Base-by-base conservation (phyloP, 2,329 filamentous ascomycete species). In the Venturia carpophila region DNA sequence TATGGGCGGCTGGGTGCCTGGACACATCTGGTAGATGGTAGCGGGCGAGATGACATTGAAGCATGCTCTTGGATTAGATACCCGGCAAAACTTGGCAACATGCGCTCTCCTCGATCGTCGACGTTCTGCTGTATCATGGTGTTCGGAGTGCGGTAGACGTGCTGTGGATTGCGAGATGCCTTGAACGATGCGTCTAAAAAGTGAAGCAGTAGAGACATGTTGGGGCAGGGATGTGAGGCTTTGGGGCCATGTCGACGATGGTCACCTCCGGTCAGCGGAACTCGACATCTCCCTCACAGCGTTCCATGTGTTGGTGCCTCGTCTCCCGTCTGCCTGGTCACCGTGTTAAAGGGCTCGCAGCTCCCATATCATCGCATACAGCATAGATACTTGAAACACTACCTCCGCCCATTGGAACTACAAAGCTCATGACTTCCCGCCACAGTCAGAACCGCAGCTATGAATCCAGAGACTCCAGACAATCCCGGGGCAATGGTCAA, bases 21-120 rank as follows among this genome's bases (percentile, higher is more conserved):
- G 30, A 58, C 19, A 58, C 52, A 58, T 58, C 30, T n/a, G 52
- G 30, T 37, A 58, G 52, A 58, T 34, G 30, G 10, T 3, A n/a
- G 11, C 30, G 27, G 30, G 47, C 47, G 47, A 11, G 47, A 30
- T 52, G 6, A 27, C 21, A 52, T 27, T 52, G 15, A 37, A 37
- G 52, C 30, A 58, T 58, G 30, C 27, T 19, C 52, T 58, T 58
- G 52, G 52, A 58, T 58, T 27, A 58, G 52, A 58, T 58, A 58
- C 52, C 52, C 52, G 19, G 52, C 52, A 58, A 11, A 37, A 37
- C 7, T 52, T n/a, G 37, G 30, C 52, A 39, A 37, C 21, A 37
- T 19, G 52, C 52, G 15, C 52, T 34, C 52, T 58, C 52, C 30
- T 58, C 10, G 30, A 34, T 34, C 6, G 30, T 34, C 30, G 30